Conservation (phyloP, 225 moss, liverwort and hornwort genomes). For the Bryum argenteum region DNA sequence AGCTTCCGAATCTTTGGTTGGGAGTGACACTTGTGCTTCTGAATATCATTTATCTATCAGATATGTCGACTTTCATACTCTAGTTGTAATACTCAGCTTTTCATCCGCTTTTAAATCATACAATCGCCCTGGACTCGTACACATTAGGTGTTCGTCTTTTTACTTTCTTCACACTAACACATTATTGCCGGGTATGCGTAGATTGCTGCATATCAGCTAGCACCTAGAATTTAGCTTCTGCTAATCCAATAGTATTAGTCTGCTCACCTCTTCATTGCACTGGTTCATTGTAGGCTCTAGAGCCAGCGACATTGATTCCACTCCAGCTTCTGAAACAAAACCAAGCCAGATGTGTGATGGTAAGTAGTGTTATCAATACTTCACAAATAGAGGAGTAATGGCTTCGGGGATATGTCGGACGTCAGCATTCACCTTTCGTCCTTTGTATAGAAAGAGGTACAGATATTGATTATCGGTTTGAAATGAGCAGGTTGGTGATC, state of each 20-base stretch:
- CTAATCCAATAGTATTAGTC: neutral
- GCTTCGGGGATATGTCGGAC: slow-evolving; percentile 4
- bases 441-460: neutral
- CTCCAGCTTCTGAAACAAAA: slow-evolving; percentile 82
- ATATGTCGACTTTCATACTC: neutral
- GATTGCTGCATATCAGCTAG: slow-evolving; percentile 6
- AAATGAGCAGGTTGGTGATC: slow-evolving; percentile 79
- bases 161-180: slow-evolving; percentile 1
- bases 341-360: slow-evolving; percentile 95
- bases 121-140: neutral
- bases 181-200: neutral
- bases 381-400: neutral
- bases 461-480: neutral
- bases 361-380: slow-evolving; percentile 32
- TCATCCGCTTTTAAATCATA: slow-evolving; percentile 1
- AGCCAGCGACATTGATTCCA: slow-evolving; percentile 95
- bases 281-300: slow-evolving; percentile 62
- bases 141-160: neutral
- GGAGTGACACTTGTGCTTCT: slow-evolving; percentile 2
- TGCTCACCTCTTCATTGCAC: slow-evolving; percentile 21
- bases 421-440: neutral
- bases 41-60: neutral
- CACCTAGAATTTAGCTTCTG: neutral
- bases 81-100: neutral
- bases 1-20: slow-evolving; percentile 20